Percentiles rank a stretch among this genome's conserved stretches.
These are phyloP conservation scores for Metschnikowia noctiluminum DNA, from an alignment of 805 yeast species.

Conservation along the genomic window DNA sequence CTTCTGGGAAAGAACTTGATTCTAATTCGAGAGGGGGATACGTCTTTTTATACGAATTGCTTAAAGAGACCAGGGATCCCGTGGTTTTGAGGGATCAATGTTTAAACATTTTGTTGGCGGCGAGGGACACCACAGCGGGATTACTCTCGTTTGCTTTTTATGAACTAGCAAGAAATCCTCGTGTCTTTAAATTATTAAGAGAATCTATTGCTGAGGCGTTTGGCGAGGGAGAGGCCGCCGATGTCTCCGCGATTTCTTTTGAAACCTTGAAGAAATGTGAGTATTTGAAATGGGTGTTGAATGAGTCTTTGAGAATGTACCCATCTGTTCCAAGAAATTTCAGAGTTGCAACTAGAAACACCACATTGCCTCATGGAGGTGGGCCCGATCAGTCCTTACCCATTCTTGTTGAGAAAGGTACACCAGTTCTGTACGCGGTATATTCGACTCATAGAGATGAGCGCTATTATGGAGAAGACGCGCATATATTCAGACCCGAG, in stretches of 20 bases:
- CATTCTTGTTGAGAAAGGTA: slow-evolving; percentile 42
- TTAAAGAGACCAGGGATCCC: slow-evolving; percentile 47
- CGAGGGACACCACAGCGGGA: slow-evolving; percentile 55
- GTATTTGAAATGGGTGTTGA: slow-evolving; percentile 45
- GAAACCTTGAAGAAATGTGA: slow-evolving; percentile 49
- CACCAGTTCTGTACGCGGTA: slow-evolving; percentile 34
- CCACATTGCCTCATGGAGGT: slow-evolving; percentile 51
- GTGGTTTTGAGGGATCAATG: slow-evolving; percentile 47
- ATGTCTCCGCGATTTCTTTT: slow-evolving; percentile 39
- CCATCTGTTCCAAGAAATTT: slow-evolving; percentile 51
- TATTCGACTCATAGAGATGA: slow-evolving; percentile 41
- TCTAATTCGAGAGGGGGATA: slow-evolving; percentile 35
- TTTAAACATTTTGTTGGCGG: slow-evolving; percentile 50
- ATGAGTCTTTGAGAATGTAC: slow-evolving; percentile 48
- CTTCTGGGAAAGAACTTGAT: slow-evolving; percentile 30
- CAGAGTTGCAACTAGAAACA: slow-evolving; percentile 44
- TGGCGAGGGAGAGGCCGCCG: slow-evolving; percentile 31
- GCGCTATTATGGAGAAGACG: slow-evolving; percentile 42
- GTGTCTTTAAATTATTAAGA: slow-evolving; percentile 35
- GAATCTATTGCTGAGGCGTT: slow-evolving; percentile 30
- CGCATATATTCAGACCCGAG: slow-evolving; percentile 44
- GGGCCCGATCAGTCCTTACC: slow-evolving; percentile 39
- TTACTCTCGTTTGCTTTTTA: slow-evolving; percentile 44
- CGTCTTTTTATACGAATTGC: slow-evolving; percentile 47
- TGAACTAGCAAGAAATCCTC: slow-evolving; percentile 44